These are phyloP conservation scores for Bruguiera hainesii DNA, from an alignment of 441 rosid genomes.

Conservation along the genomic window DNA sequence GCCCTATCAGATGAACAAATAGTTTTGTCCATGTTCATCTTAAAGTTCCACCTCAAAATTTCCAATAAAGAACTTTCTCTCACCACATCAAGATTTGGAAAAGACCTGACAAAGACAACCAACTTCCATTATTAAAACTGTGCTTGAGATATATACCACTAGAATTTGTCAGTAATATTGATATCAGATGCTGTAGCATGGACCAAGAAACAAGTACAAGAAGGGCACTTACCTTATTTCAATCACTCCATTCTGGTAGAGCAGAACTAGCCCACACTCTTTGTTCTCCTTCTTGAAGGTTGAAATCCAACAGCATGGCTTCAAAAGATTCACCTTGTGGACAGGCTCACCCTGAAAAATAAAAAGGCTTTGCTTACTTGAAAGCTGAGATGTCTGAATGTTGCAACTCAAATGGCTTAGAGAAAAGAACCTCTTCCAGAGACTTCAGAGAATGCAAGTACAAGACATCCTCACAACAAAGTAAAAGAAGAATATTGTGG, in stretches of 20 bases:
- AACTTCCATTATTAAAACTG: conserved; percentile 13
- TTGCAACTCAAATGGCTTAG: conserved; percentile 18
- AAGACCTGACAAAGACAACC: conserved; percentile 49
- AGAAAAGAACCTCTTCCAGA: conserved; percentile 50
- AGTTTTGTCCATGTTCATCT: conserved; percentile 67
- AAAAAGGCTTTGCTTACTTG: conserved; percentile 27
- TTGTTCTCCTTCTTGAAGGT: conserved; percentile 48
- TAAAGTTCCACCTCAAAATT: conserved; percentile 78
- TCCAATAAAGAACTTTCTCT: conserved; percentile 63
- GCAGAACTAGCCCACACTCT: conserved; percentile 54
- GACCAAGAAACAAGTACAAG: conserved; percentile 3
- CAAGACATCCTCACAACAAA: conserved; percentile 64
- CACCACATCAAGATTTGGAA: conserved; percentile 62
- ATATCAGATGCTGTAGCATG: no score
- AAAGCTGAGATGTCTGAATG: conserved; percentile 21
- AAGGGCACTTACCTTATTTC: conserved; percentile 60
- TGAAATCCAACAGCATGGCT: conserved; percentile 75
- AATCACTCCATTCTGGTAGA: conserved; percentile 68
- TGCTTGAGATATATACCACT: neutral
- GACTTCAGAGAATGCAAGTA: conserved; percentile 51
- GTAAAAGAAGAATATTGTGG: conserved; percentile 36
- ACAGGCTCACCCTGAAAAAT: conserved; percentile 54
- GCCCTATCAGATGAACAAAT: conserved; percentile 55
- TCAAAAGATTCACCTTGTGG: conserved; percentile 44
- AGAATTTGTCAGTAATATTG: no score